Evolutionary conservation across 208 protist species (phyloP).

Genomic region (Acanthamoeba royreba): DNA sequence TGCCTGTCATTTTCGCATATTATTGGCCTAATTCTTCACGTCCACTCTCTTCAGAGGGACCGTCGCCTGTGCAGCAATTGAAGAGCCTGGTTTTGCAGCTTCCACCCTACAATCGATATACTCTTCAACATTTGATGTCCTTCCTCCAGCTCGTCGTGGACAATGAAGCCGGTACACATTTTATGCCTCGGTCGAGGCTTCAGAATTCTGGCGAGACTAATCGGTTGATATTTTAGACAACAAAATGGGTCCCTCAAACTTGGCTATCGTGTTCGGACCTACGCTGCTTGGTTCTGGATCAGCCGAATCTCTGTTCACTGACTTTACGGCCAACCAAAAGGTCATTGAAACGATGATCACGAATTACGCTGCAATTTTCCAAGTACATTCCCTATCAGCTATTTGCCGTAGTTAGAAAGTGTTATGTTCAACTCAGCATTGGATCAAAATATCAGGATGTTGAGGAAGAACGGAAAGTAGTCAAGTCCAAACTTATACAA

Average conservation of each 20-base stretch:
- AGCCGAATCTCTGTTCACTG: neutral
- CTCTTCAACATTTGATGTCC: slow-evolving; percentile 38
- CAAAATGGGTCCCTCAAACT: slow-evolving; percentile 21
- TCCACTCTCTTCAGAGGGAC: neutral
- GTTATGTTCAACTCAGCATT: no score
- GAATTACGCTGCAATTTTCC: neutral
- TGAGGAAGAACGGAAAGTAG: neutral
- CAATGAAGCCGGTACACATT: neutral
- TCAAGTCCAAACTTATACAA: neutral
- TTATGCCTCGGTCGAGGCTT: neutral
- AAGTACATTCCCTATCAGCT: no score
- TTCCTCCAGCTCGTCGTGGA: slow-evolving; percentile 3
- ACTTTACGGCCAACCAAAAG: slow-evolving; percentile 19
- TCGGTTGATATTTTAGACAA: neutral
- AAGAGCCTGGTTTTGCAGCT: neutral
- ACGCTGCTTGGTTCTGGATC: neutral
- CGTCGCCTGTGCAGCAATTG: neutral
- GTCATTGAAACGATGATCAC: slow-evolving; percentile 6
- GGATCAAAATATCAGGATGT: neutral
- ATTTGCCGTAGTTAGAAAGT: no score
- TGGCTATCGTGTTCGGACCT: slow-evolving; percentile 24
- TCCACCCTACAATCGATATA: slow-evolving; percentile 8
- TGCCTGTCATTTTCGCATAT: neutral
- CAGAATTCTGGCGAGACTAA: neutral
- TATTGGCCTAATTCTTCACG: neutral